Base-by-base conservation (phyloP, 192 early-diverging fungal species). In the Dissophora ornata region DNA sequence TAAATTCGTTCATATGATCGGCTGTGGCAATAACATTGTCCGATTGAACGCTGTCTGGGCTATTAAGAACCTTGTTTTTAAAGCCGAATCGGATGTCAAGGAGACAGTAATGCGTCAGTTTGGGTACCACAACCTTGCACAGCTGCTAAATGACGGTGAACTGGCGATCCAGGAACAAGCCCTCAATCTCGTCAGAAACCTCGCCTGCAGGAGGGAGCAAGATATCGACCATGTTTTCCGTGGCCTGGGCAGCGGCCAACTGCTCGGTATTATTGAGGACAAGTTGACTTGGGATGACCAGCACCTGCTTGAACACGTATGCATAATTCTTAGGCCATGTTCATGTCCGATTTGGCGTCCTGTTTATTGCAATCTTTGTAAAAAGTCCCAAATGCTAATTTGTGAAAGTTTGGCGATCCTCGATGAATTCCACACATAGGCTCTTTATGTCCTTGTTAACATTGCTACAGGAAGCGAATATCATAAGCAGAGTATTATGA, bases 11-110 rank as follows among this genome's bases (percentile, higher is more conserved):
- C 67, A 83, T 1, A 83, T 92, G 46, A 81, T 87, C 25, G 81
- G 69, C 34, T 80, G 73, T 12, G 64, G 59, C 1, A 83, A 90
- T 19, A 58, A 80, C 33, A 62, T 73, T 25, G 68, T 95, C 18
- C 74, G 87, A 54, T 58, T 95, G 51, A 93, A 95, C 71, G 86
- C 87, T 15, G 75, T 94, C 1, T 95, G 94, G 94, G 89, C 90
- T 4, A 69, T 95, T 51, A 94, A 95, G 45, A 95, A 94, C 77
- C 67, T 95, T 29, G 65, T 93, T 4, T 95, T 79, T 65, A 81
- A 86, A 33, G 89, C 93, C 4, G 88, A 90, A 33, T 80, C 82
- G n/a, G 84, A 82, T 0, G 80, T 87, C 11, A 95, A 95, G 67
- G 80, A 80, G 24, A 67, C 71, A 3, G 90, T 94, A 0, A 92